These are phyloP conservation scores for Dysphania ambrosioides DNA, from an alignment of 148 eudicot species.

Conservation along the genomic window DNA sequence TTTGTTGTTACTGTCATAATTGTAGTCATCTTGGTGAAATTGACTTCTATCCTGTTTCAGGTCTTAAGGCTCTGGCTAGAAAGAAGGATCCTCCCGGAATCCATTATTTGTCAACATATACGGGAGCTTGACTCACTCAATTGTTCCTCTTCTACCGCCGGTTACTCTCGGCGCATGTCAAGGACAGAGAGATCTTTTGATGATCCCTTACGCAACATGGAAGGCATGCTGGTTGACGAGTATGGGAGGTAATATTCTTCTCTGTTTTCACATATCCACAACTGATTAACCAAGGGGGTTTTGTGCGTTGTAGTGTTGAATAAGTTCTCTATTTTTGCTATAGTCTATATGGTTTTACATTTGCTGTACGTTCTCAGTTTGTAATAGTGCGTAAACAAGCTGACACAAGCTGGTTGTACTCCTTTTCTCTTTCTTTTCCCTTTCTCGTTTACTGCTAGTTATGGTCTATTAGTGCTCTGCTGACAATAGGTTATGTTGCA, in stretches of 20 bases:
- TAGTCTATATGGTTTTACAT: background rate
- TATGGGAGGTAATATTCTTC: constrained; percentile 70
- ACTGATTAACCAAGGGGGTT: background rate
- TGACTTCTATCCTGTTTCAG: constrained; percentile 33
- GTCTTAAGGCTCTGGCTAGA: constrained; percentile 92
- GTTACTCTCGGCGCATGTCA: constrained; percentile 59
- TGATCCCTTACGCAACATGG: constrained; percentile 92
- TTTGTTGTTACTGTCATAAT: constrained; percentile 3
- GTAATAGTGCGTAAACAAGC: too few species aligned
- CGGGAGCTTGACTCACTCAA: constrained; percentile 69
- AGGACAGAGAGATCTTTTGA: constrained; percentile 94
- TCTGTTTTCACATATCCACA: background rate
- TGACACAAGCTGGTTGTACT: too few species aligned
- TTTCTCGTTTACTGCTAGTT: too few species aligned
- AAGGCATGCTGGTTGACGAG: constrained; percentile 92
- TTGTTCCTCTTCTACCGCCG: constrained; percentile 51
- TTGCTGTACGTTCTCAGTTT: background rate
- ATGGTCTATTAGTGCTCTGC: background rate
- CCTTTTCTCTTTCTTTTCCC: too few species aligned
- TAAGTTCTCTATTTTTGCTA: background rate
- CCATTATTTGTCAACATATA: constrained; percentile 67
- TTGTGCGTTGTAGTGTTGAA: background rate
- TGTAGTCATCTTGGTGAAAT: background rate
- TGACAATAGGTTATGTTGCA: background rate
- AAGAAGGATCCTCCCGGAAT: constrained; percentile 77